Base-by-base conservation (phyloP, 2,329 filamentous ascomycete genomes). In the Fusarium guadeloupense region DNA sequence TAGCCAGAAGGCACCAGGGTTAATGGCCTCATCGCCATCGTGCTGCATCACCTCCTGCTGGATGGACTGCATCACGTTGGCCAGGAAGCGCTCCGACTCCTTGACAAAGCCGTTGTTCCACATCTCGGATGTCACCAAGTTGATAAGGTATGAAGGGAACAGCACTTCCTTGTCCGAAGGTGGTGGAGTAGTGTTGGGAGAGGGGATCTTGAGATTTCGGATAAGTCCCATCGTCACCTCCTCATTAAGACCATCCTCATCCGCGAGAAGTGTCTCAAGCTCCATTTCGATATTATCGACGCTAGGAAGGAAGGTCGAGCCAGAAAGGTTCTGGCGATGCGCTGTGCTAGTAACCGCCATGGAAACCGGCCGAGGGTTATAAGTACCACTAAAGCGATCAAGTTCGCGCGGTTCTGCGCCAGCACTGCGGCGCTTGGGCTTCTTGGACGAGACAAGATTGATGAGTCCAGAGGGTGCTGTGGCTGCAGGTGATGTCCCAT, bases 31-130 rank as follows among this genome's bases (percentile, higher is more conserved):
- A 56, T 99, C 95, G 38, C 93, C 93, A 68, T 99, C 94, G 74
- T 99, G 93, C 74, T 97, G 91, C 95, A 99, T 98, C 52, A 99
- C 95, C 76, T 99, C 95, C 76, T 98, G 93, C 76, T 99, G 95
- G 72, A 99, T 98, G 8, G 93, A 97, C 78, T 98, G 95, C 95
- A 99, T 99, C 64, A 99, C 95, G 71, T 98, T 99, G 72, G 95
- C 95, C 62, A 99, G 84, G 85, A 99, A 99, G 50, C 94, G 91
- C 79, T 99, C 95, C 5, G 95, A 98, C 78, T 99, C 95, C 82
- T 99, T 99, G 70, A 99, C 95, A 74, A 97, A 99, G 40, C 95
- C 95, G 71, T 99, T 99, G 82, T 99, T 99, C 95, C 95, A 99
- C 95, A 99, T 99, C 81, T 99, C 95, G 14, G 93, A 98, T 12